Evolutionary conservation across 2,329 filamentous ascomycete species (phyloP).

Genomic region (Zasmidium cellare): DNA sequence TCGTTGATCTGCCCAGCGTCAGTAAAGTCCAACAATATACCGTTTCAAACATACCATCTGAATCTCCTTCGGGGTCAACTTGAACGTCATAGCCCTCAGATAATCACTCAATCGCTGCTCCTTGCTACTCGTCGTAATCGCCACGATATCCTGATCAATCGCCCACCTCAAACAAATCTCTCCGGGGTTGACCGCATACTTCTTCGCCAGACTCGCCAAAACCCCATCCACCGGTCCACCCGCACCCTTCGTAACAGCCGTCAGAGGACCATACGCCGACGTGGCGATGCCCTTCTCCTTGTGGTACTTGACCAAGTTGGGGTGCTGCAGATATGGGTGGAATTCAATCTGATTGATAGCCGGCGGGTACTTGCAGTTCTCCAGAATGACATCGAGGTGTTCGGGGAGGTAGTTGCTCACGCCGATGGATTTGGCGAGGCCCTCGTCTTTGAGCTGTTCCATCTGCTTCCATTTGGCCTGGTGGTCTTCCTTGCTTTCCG

Average conservation of each 20-base stretch:
- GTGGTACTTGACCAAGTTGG: slow-evolving; percentile 56
- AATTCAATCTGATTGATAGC: slow-evolving; percentile 69
- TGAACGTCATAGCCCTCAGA: slow-evolving; percentile 56
- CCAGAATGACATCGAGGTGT: slow-evolving; percentile 56
- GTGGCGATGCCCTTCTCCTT: slow-evolving; percentile 51
- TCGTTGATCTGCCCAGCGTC: slow-evolving; percentile 42
- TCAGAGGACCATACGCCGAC: slow-evolving; percentile 47
- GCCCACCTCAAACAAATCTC: slow-evolving; percentile 62
- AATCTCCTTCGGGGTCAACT: slow-evolving; percentile 59
- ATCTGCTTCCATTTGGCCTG: slow-evolving; percentile 61
- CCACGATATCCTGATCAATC: slow-evolving; percentile 60
- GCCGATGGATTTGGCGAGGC: slow-evolving; percentile 61
- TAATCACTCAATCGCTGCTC: slow-evolving; percentile 61
- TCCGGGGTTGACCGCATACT: slow-evolving; percentile 59
- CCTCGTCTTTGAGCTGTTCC: slow-evolving; percentile 58
- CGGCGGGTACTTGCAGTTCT: slow-evolving; percentile 56
- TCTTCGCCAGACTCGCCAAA: slow-evolving; percentile 55
- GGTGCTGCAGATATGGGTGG: slow-evolving; percentile 67
- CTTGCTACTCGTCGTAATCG: slow-evolving; percentile 62
- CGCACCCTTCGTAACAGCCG: slow-evolving; percentile 55
- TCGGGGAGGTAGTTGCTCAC: slow-evolving; percentile 61
- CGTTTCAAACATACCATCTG: slow-evolving; percentile 37
- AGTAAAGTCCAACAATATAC: background rate
- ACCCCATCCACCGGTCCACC: slow-evolving; percentile 57
- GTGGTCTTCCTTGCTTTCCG: slow-evolving; percentile 53